Evolutionary conservation across 148 eudicot genomes (phyloP).

Genomic region (Cornus controversa): DNA sequence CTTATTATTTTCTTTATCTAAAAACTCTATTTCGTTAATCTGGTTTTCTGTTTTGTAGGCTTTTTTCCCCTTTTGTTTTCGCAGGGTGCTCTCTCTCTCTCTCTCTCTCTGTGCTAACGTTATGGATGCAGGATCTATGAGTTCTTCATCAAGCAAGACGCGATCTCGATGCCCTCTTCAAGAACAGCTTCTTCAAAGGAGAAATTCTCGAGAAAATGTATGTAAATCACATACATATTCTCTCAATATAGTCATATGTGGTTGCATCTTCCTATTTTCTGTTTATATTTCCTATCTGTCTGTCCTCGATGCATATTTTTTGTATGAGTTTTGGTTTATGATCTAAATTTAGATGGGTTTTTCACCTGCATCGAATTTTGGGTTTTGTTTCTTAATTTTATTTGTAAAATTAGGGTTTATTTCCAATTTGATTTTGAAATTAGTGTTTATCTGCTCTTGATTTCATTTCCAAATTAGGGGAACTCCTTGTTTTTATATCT

Average conservation of each 20-base stretch:
- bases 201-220: conserved; percentile 73
- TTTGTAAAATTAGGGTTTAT: conserved; percentile 8
- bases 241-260: too few species aligned
- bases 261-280: too few species aligned
- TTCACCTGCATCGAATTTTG: neutral
- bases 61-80: neutral
- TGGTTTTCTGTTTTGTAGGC: too few species aligned
- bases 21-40: too few species aligned
- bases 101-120: conserved; percentile 17
- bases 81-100: conserved; percentile 1
- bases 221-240: neutral
- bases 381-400: neutral
- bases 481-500: too few species aligned
- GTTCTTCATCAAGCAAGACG: conserved; percentile 27
- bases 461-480: neutral
- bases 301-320: too few species aligned
- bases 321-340: neutral
- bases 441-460: neutral
- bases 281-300: too few species aligned
- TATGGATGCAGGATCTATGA: conserved; percentile 50
- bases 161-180: conserved; percentile 47
- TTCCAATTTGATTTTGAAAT: neutral
- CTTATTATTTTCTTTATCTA: too few species aligned
- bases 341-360: too few species aligned
- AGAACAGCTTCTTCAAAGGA: conserved; percentile 55